These are phyloP conservation scores for Colletotrichum filicis DNA, from an alignment of 2,329 filamentous ascomycete genomes.

Conservation along the genomic window DNA sequence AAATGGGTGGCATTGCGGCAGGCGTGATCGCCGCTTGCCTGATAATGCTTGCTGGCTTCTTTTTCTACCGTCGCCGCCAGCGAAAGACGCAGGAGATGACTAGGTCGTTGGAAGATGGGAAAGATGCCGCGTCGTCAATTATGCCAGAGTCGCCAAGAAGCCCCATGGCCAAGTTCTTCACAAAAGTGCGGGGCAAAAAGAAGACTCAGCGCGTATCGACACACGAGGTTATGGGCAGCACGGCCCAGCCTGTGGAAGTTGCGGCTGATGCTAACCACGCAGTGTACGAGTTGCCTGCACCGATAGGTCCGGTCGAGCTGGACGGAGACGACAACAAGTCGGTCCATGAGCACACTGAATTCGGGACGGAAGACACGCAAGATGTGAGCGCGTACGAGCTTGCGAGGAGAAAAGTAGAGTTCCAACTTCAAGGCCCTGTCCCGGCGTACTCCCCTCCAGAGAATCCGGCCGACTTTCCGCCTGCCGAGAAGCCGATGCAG, in stretches of 20 bases:
- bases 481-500: constrained; percentile 46
- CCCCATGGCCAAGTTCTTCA: constrained; percentile 54
- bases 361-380: constrained; percentile 52
- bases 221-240: constrained; percentile 43
- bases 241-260: constrained; percentile 50
- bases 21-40: constrained; percentile 48
- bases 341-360: constrained; percentile 51
- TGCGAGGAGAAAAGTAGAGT: constrained; percentile 61
- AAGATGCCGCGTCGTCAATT: constrained; percentile 49
- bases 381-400: constrained; percentile 61
- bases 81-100: constrained; percentile 43
- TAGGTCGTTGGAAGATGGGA: constrained; percentile 42
- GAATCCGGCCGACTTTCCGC: constrained; percentile 41
- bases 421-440: constrained; percentile 61
- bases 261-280: constrained; percentile 57
- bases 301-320: constrained; percentile 59
- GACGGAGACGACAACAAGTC: constrained; percentile 52
- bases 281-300: constrained; percentile 63
- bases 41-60: constrained; percentile 43
- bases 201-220: constrained; percentile 1
- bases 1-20: constrained; percentile 59
- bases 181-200: constrained; percentile 51
- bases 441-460: constrained; percentile 59
- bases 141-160: constrained; percentile 47
- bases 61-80: constrained; percentile 48